Evolutionary conservation across 441 rosid species (phyloP).

Genomic region (Metrosideros polymorpha): DNA sequence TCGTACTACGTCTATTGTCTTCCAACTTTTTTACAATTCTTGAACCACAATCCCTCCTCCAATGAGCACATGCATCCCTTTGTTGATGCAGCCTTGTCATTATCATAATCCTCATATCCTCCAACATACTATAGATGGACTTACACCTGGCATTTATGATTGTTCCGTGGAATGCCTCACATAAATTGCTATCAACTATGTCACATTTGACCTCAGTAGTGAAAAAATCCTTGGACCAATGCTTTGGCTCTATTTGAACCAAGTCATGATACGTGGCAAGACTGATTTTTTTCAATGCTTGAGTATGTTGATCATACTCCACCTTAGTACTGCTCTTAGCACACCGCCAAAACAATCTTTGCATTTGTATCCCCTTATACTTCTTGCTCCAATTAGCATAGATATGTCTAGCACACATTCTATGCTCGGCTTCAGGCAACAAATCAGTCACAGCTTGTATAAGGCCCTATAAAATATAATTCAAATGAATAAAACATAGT

Average conservation of each 20-base stretch:
- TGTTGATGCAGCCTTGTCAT: not conserved
- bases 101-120: not conserved
- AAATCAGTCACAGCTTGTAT: not conserved
- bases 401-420: fast-evolving
- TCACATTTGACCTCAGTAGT: not conserved
- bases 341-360: too few species aligned
- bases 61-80: not conserved
- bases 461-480: not conserved
- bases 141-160: not conserved
- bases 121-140: fast-evolving
- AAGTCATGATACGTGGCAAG: fast-evolving
- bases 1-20: too few species aligned
- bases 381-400: not conserved
- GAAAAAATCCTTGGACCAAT: fast-evolving
- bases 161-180: fast-evolving
- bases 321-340: not conserved
- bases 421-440: not conserved
- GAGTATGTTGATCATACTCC: not conserved
- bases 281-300: not conserved
- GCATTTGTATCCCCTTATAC: too few species aligned
- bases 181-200: not conserved
- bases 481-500: not conserved
- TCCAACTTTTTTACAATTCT: too few species aligned
- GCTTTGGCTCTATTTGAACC: not conserved
- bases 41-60: too few species aligned